Percentiles rank a stretch among this genome's conserved stretches.
Conservation (phyloP, 805 yeast species). For the Scheffersomyces spartinae region DNA sequence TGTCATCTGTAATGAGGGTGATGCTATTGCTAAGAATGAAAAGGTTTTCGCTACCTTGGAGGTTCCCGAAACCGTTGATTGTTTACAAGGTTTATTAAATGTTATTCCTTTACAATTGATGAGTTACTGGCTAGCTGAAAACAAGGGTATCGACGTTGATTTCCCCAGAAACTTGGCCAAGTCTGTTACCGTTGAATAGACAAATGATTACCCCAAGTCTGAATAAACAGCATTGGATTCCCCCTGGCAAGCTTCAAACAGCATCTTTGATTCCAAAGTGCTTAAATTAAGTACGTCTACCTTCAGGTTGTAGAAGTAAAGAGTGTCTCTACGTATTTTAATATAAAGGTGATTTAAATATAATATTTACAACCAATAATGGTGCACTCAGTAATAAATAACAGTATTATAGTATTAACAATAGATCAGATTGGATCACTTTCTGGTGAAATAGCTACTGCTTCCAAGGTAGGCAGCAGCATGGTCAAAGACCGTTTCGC, state of each 20-base stretch:
- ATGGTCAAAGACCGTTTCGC: slow-evolving; percentile 28
- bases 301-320: too few relatives aligned
- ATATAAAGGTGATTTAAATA: too few relatives aligned
- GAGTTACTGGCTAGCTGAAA: slow-evolving; percentile 94
- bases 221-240: too few relatives aligned
- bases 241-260: too few relatives aligned
- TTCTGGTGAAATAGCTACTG: slow-evolving; percentile 28
- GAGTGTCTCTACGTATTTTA: too few relatives aligned
- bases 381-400: too few relatives aligned
- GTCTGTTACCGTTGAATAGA: slow-evolving; percentile 90
- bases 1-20: slow-evolving; percentile 77
- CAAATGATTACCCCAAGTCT: too few relatives aligned
- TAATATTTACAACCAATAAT: too few relatives aligned
- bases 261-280: too few relatives aligned
- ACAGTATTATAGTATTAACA: too few relatives aligned
- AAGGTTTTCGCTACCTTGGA: slow-evolving; percentile 62
- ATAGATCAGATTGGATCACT: too few relatives aligned
- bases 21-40: slow-evolving; percentile 44
- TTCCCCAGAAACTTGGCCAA: slow-evolving; percentile 98
- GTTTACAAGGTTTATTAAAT: slow-evolving; percentile 92
- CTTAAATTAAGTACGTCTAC: too few relatives aligned
- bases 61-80: slow-evolving; percentile 93
- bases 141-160: slow-evolving; percentile 93
- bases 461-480: slow-evolving; percentile 27
- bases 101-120: slow-evolving; percentile 91